Evolutionary conservation across 345 rosid genomes (phyloP).

Genomic region (Eutrema heterophyllum): DNA sequence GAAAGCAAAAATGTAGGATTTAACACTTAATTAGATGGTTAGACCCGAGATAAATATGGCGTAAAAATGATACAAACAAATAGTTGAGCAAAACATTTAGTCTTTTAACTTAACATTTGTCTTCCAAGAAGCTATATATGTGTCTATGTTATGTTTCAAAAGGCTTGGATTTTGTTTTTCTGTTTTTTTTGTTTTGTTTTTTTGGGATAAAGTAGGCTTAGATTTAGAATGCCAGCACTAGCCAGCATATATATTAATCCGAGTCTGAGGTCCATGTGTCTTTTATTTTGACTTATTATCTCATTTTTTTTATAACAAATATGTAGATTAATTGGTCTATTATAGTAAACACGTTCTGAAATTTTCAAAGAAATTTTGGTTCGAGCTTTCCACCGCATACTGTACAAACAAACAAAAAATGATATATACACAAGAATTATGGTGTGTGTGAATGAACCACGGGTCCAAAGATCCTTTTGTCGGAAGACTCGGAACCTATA

Average conservation of each 20-base stretch:
- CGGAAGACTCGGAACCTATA: not conserved
- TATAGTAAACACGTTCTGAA: not conserved
- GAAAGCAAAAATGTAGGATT: not conserved
- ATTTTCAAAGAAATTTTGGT: not conserved
- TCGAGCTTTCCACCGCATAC: not conserved
- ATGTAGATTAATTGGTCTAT: too few species aligned
- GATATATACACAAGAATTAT: not conserved
- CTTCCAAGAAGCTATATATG: not conserved
- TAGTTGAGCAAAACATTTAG: not conserved
- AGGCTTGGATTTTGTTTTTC: not conserved
- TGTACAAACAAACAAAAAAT: not conserved
- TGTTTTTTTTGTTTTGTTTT: not conserved
- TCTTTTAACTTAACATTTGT: not conserved
- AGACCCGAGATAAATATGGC: not conserved
- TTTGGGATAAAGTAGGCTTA: not conserved
- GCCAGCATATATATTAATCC: not conserved
- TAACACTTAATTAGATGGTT: not conserved
- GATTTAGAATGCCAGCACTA: not conserved
- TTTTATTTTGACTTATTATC: not conserved
- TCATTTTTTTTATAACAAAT: not conserved
- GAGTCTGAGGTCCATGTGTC: not conserved
- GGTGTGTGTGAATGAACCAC: not conserved
- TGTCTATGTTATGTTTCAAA: not conserved
- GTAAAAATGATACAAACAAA: not conserved
- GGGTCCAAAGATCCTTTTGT: conserved; percentile 3